Conservation (phyloP, 768 basidiomycete species). For the Lentinula sp. region DNA sequence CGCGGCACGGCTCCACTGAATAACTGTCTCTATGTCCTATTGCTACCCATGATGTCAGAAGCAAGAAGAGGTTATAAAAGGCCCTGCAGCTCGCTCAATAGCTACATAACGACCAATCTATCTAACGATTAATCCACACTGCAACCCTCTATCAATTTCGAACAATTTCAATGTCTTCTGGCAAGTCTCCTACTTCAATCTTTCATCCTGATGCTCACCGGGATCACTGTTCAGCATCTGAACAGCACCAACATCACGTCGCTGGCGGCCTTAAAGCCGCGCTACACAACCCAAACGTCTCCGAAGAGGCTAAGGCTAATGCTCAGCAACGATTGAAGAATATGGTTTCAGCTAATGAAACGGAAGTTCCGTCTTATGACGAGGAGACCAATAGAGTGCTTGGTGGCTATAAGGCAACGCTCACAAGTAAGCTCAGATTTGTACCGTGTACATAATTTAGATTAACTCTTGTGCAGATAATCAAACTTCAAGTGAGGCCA, state of each 20-base stretch:
- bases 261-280: conserved; percentile 54
- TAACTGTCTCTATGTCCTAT: neutral
- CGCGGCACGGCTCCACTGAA: neutral
- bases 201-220: conserved; percentile 23
- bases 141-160: neutral
- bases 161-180: neutral
- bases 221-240: conserved; percentile 38
- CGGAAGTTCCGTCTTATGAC: neutral
- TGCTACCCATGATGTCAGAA: neutral
- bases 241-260: conserved; percentile 18
- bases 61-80: too few species aligned
- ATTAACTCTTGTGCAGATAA: conserved; percentile 1
- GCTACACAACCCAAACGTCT: conserved; percentile 52
- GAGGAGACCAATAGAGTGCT: neutral
- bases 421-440: conserved; percentile 5
- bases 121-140: too few species aligned
- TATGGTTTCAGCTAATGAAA: conserved; percentile 15
- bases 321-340: conserved; percentile 41
- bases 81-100: too few species aligned
- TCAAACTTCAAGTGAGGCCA: conserved; percentile 8
- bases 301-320: conserved; percentile 44
- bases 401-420: conserved; percentile 10
- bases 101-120: too few species aligned
- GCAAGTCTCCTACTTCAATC: neutral
- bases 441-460: neutral